Percentiles rank a stretch among this genome's conserved stretches.
These are phyloP conservation scores for Ustulina deusta DNA, from an alignment of 2,329 filamentous ascomycete species.

Conservation along the genomic window DNA sequence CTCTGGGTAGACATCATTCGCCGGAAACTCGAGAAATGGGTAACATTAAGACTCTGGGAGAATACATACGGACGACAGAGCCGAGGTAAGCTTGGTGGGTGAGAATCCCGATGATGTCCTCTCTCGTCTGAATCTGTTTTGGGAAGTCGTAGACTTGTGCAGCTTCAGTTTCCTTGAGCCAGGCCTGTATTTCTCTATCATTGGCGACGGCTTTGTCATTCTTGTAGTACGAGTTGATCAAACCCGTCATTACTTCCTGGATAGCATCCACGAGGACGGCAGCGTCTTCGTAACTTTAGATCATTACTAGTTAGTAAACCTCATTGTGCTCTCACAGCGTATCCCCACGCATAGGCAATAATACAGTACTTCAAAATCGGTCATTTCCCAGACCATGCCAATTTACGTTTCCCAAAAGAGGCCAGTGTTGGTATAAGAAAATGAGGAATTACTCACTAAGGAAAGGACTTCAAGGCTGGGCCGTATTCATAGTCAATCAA, in stretches of 20 bases:
- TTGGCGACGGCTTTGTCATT: slow-evolving; percentile 48
- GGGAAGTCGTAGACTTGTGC: slow-evolving; percentile 58
- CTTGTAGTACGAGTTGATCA: slow-evolving; percentile 59
- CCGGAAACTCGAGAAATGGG: not conserved
- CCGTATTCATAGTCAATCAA: slow-evolving; percentile 54
- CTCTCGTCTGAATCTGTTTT: slow-evolving; percentile 42
- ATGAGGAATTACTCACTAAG: slow-evolving; percentile 45
- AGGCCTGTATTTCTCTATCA: slow-evolving; percentile 59
- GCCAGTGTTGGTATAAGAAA: not conserved
- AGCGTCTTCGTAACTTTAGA: slow-evolving; percentile 56
- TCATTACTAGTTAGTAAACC: slow-evolving; percentile 12
- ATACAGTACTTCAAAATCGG: too few species aligned
- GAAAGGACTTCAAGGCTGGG: slow-evolving; percentile 56
- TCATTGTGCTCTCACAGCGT: not conserved
- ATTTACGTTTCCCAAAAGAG: not conserved
- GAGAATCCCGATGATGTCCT: slow-evolving; percentile 55
- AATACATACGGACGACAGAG: slow-evolving; percentile 45
- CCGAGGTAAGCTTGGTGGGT: slow-evolving; percentile 55
- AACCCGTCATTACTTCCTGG: slow-evolving; percentile 53
- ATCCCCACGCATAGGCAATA: too few species aligned
- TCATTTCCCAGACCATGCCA: too few species aligned
- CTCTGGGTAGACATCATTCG: not conserved
- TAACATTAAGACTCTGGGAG: not conserved
- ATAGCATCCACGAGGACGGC: slow-evolving; percentile 53
- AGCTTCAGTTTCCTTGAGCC: slow-evolving; percentile 57